Conservation (phyloP, 2,329 filamentous ascomycete species). For the Aureobasidium melanogenum region DNA sequence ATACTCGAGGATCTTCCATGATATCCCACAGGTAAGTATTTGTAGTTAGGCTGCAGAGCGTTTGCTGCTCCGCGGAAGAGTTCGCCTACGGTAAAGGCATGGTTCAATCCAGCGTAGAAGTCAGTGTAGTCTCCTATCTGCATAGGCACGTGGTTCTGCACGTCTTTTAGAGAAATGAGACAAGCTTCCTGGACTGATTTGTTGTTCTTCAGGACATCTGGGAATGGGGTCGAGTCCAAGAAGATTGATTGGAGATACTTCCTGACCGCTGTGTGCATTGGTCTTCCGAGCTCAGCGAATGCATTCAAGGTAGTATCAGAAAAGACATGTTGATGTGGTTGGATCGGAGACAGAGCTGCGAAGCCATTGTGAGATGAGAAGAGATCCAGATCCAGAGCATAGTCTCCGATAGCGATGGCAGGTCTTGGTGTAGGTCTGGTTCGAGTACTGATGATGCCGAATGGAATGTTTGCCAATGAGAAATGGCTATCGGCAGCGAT, state of each 20-base stretch:
- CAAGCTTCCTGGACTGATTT: constrained; percentile 45
- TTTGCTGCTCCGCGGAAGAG: constrained; percentile 65
- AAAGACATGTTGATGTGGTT: constrained; percentile 54
- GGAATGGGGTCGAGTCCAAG: constrained; percentile 47
- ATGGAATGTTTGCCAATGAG: constrained; percentile 72
- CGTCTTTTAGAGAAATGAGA: constrained; percentile 50
- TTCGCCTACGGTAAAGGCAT: constrained; percentile 63
- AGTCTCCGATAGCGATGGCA: constrained; percentile 63
- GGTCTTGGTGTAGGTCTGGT: constrained; percentile 49
- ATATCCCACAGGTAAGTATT: constrained; percentile 71
- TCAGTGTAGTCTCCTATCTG: constrained; percentile 76
- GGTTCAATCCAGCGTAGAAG: constrained; percentile 73
- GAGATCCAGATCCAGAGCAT: constrained; percentile 59
- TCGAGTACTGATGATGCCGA: constrained; percentile 66
- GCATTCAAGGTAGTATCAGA: constrained; percentile 58
- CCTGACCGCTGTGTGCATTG: constrained; percentile 59
- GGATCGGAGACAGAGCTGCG: constrained; percentile 46
- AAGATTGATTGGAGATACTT: constrained; percentile 61
- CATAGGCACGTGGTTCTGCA: constrained; percentile 64
- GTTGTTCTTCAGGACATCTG: constrained; percentile 57
- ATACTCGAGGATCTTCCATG: constrained; percentile 70
- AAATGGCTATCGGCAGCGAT: constrained; percentile 57
- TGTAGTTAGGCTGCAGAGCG: constrained; percentile 74
- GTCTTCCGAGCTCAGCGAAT: constrained; percentile 63
- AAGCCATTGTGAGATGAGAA: constrained; percentile 55